Conservation (phyloP, 345 rosid genomes). For the Hypericum perforatum region DNA sequence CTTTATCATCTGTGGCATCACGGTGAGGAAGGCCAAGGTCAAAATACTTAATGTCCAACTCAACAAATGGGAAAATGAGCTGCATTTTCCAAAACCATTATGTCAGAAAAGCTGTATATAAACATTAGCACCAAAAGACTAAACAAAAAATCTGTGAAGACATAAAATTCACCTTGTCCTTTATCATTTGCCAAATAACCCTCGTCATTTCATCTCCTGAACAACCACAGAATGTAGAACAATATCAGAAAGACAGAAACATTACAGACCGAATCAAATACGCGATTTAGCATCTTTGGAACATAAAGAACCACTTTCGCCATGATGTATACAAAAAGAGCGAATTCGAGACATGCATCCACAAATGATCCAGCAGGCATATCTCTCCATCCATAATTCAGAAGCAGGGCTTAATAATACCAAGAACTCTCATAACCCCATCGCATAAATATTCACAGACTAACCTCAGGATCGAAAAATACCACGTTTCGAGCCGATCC, state of each 20-base stretch:
- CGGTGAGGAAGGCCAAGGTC: constrained; percentile 60
- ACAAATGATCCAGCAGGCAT: no score
- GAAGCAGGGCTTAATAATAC: no score
- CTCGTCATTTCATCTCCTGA: constrained; percentile 99
- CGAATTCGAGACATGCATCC: no score
- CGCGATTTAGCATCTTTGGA: no score
- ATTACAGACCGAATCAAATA: constrained; percentile 11
- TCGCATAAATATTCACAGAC: no score
- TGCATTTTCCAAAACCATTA: constrained; percentile 19
- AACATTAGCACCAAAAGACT: background rate
- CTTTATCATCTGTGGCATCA: constrained; percentile 58
- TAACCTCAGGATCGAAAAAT: no score
- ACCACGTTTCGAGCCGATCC: no score
- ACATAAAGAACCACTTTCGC: no score
- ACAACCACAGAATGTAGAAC: background rate
- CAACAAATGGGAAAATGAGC: constrained; percentile 85
- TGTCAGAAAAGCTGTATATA: background rate
- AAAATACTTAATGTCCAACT: constrained; percentile 58
- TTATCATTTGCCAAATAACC: constrained; percentile 82
- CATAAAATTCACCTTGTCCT: constrained; percentile 65
- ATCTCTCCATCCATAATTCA: no score
- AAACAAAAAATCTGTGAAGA: background rate
- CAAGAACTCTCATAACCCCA: no score
- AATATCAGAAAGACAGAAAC: background rate
- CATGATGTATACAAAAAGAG: no score